Evolutionary conservation across 108 stramenopile genomes (phyloP), one percentile per base, ranked within the genome.

Genomic region (Skeletonema marinoi): DNA sequence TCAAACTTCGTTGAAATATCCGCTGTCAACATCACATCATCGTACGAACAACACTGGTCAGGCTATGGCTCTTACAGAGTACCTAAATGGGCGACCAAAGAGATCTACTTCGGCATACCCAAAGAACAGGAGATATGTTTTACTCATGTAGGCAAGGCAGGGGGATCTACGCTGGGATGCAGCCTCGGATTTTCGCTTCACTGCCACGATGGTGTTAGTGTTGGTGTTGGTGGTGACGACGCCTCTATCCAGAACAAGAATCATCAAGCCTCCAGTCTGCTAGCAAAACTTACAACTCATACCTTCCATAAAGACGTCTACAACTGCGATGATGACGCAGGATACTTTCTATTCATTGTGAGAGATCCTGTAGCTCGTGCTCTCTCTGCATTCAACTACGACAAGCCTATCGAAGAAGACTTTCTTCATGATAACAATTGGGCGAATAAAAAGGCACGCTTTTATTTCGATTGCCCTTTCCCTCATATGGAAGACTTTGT

Each of bases 351-450:
- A 31, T 75, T 75, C 33, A 74, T 82, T 2, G 35, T 82, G 9
- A 60, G 81, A 32, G 74, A 75, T 67, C 81, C 81, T 29, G 30
- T 82, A 32, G 66, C 48, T 21, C 39, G 81, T 60, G 32, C 70
- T 1, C 50, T 66, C 16, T 82, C 81, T n/a, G 74, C 81, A 33
- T 71, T 82, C 65, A 75, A 82, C 56, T 82, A 82, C 51, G 81
- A 82, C n/a, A 61, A 74, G 9, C 81, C 81, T 12, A 10, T 3
- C 11, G 44, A 46, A 14, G 14, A 46, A 8, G 44, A 46, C 44
- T 46, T 46, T 12, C 7, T 11, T 3, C 3, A 11, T 46, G 11
- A 14, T 46, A 46, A 12, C 11, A 3, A 10, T 6, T 46, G 44
- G 44, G 44, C 44, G 7, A 3, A 3, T 14, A 12, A 10, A 16